phyloP scores from a whole-genome alignment of 805 yeast genomes.

The Wickerhamomyces canadensis region DNA sequence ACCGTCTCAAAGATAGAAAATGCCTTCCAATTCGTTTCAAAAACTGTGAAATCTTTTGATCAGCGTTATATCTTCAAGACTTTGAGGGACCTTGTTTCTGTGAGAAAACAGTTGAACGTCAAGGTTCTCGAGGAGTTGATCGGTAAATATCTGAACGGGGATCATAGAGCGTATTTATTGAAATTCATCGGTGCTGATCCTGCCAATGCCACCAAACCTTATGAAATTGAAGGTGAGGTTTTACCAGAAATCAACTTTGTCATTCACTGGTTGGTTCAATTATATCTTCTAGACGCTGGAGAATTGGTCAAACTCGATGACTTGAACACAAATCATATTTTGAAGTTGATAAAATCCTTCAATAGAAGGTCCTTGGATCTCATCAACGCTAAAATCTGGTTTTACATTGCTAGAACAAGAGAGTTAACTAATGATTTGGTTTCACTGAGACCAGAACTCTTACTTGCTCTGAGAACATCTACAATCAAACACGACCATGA shows the following conservation, averaged over 20 bases:
- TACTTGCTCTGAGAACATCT: conserved; percentile 77
- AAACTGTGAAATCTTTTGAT: conserved; percentile 70
- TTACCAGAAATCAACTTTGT: conserved; percentile 80
- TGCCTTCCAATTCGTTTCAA: conserved; percentile 32
- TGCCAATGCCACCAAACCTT: conserved; percentile 28
- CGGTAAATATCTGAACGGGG: conserved; percentile 47
- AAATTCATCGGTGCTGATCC: conserved; percentile 32
- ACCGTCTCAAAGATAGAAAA: conserved; percentile 27
- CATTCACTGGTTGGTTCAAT: conserved; percentile 71
- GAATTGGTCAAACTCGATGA: conserved; percentile 42
- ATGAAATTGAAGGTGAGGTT: conserved; percentile 29
- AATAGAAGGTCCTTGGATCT: conserved; percentile 83
- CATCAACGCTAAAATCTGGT: conserved; percentile 89
- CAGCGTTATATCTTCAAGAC: conserved; percentile 84
- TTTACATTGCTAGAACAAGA: conserved; percentile 73
- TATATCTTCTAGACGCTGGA: conserved; percentile 62
- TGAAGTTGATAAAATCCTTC: conserved; percentile 48
- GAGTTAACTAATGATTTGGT: conserved; percentile 53
- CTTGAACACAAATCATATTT: conserved; percentile 46
- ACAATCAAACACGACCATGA: conserved; percentile 89
- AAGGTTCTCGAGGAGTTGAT: conserved; percentile 53
- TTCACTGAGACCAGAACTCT: conserved; percentile 62
- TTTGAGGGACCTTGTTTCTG: conserved; percentile 71
- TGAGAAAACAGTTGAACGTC: conserved; percentile 60
- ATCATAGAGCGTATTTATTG: conserved; percentile 38